These are phyloP conservation scores for Cryptococcus sp. DNA, from an alignment of 1,284 basidiomycete genomes.

Conservation along the genomic window DNA sequence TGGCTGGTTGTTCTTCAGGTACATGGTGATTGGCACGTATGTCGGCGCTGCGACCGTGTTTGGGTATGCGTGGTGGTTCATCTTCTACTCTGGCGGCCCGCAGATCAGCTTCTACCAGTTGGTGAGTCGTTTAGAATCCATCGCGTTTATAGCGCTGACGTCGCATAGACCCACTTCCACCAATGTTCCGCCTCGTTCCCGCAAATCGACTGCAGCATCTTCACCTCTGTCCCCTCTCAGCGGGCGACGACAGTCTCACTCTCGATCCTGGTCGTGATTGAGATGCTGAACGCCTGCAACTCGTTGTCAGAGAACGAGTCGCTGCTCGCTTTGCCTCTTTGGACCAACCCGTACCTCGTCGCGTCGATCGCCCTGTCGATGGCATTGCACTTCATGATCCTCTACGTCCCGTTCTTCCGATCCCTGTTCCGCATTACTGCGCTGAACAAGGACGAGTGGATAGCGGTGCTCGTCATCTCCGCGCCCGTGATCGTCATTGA, in stretches of 20 bases:
- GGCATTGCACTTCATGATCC: slow-evolving; percentile 87
- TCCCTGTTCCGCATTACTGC: slow-evolving; percentile 89
- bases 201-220: slow-evolving; percentile 90
- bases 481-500: slow-evolving; percentile 88
- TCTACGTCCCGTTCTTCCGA: slow-evolving; percentile 94
- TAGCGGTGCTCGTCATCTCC: slow-evolving; percentile 86
- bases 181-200: slow-evolving; percentile 80
- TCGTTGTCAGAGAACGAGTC: slow-evolving; percentile 98
- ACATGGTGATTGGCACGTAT: slow-evolving; percentile 88
- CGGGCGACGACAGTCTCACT: slow-evolving; percentile 94
- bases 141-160: slow-evolving; percentile 11
- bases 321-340: slow-evolving; percentile 80
- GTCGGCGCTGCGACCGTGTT: slow-evolving; percentile 94
- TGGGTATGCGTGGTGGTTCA: slow-evolving; percentile 99
- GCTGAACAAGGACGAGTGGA: slow-evolving; percentile 90
- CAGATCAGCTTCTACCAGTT: slow-evolving; percentile 92
- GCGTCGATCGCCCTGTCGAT: slow-evolving; percentile 85
- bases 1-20: slow-evolving; percentile 93
- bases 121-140: slow-evolving; percentile 59
- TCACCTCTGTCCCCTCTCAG: slow-evolving; percentile 78
- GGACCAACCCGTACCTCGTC: slow-evolving; percentile 91
- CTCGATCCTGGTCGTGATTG: slow-evolving; percentile 70
- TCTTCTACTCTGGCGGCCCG: slow-evolving; percentile 84
- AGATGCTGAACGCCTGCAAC: slow-evolving; percentile 99
- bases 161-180: slow-evolving; percentile 83